These are phyloP conservation scores for Annona squamosa DNA, from an alignment of 164 flowering plant genomes.

Conservation along the genomic window DNA sequence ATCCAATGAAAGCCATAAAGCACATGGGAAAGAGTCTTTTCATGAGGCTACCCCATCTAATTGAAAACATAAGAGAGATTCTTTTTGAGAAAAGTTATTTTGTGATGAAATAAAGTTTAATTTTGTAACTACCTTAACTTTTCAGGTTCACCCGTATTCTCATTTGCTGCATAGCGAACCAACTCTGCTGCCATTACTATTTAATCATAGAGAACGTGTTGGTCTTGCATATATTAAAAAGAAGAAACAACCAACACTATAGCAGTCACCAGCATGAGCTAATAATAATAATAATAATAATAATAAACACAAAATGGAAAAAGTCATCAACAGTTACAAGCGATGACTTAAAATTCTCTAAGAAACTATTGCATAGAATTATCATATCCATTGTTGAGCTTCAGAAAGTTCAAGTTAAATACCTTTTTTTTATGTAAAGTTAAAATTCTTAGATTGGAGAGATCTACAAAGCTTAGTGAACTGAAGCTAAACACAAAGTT, in stretches of 20 bases:
- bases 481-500: too few species aligned
- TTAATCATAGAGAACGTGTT: conserved; percentile 3
- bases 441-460: too few species aligned
- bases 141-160: conserved; percentile 60
- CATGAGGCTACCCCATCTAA: too few species aligned
- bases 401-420: too few species aligned
- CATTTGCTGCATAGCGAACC: conserved; percentile 63
- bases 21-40: not conserved
- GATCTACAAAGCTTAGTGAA: too few species aligned
- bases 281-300: not conserved
- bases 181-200: conserved; percentile 99
- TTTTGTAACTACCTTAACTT: conserved; percentile 55
- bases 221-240: not conserved
- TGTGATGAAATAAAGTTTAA: not conserved
- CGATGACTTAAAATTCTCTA: not conserved
- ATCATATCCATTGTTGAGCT: too few species aligned
- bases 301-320: not conserved
- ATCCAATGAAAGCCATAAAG: not conserved
- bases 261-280: not conserved
- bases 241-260: not conserved
- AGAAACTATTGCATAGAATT: too few species aligned
- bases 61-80: not conserved
- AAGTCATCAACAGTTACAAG: not conserved
- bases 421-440: too few species aligned
- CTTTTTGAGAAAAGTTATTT: not conserved